Evolutionary conservation across 1,139 yeast species (phyloP).

Genomic region (Blastobotrys raffinosifermentans): DNA sequence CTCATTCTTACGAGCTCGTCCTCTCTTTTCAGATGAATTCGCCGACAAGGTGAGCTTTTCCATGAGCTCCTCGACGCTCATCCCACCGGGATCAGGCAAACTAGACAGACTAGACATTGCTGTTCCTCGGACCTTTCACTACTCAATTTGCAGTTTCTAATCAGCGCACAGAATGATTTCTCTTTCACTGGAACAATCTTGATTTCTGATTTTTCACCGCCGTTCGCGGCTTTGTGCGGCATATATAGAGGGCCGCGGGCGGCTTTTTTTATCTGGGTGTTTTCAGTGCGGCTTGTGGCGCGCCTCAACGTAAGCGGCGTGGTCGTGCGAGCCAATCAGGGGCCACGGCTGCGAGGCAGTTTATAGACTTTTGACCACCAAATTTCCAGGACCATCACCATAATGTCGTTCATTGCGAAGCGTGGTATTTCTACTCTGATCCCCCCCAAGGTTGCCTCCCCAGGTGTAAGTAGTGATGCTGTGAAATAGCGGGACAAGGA

Average conservation of each 20-base stretch:
- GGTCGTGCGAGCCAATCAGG: no score
- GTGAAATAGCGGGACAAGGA: neutral
- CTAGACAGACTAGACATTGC: conserved; percentile 1
- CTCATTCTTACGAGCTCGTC: conserved; percentile 21
- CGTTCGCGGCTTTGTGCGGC: neutral
- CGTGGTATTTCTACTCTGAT: conserved; percentile 93
- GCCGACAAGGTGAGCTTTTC: conserved; percentile 5
- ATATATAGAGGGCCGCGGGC: no score
- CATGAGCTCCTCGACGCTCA: conserved; percentile 6
- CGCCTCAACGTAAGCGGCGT: no score
- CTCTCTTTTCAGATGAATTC: conserved; percentile 12
- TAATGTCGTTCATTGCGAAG: conserved; percentile 80
- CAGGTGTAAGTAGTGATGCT: conserved; percentile 55
- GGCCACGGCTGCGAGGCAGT: no score
- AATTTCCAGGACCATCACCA: no score
- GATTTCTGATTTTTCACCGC: neutral
- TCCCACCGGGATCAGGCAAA: conserved; percentile 8
- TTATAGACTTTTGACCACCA: no score
- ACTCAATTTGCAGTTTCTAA: neutral
- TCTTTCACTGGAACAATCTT: no score
- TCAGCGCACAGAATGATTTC: neutral
- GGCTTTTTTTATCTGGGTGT: no score
- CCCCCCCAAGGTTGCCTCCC: conserved; percentile 98
- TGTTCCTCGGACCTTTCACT: neutral
- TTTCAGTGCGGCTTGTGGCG: no score